These are phyloP conservation scores for Casuarina cunninghamiana DNA, from an alignment of 306 rosid species.

Conservation along the genomic window DNA sequence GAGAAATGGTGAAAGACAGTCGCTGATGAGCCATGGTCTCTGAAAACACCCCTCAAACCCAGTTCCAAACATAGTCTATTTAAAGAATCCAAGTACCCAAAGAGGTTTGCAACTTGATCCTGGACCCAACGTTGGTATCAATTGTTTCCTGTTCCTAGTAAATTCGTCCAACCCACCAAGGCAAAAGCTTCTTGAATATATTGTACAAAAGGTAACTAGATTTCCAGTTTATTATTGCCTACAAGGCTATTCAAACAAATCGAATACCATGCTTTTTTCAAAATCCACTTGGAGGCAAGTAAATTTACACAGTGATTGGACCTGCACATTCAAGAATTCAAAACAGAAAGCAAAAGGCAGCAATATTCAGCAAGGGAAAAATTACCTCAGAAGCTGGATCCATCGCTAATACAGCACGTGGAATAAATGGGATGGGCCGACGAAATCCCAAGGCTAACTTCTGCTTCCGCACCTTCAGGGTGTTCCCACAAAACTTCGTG, in stretches of 20 bases:
- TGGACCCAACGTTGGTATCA: not conserved
- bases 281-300: not conserved
- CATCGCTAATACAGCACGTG: slow-evolving; percentile 63
- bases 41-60: not conserved
- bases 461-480: slow-evolving; percentile 45
- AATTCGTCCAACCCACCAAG: not conserved
- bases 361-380: slow-evolving; percentile 1
- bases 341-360: slow-evolving; percentile 6
- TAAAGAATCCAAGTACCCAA: not conserved
- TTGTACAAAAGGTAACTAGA: not conserved
- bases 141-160: not conserved
- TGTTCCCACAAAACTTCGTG: slow-evolving; percentile 58
- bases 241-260: not conserved
- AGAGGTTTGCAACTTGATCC: not conserved
- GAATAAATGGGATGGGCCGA: slow-evolving; percentile 23
- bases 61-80: not conserved
- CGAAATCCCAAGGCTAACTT: slow-evolving; percentile 49
- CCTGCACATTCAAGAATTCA: slow-evolving; percentile 3
- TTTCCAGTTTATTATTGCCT: not conserved
- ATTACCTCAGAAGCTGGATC: slow-evolving; percentile 61
- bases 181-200: not conserved
- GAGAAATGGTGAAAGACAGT: not conserved
- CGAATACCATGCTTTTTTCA: not conserved
- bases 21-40: not conserved
- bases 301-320: not conserved